Conservation (phyloP, 805 yeast species). For the Metschnikowia vanudenii region DNA sequence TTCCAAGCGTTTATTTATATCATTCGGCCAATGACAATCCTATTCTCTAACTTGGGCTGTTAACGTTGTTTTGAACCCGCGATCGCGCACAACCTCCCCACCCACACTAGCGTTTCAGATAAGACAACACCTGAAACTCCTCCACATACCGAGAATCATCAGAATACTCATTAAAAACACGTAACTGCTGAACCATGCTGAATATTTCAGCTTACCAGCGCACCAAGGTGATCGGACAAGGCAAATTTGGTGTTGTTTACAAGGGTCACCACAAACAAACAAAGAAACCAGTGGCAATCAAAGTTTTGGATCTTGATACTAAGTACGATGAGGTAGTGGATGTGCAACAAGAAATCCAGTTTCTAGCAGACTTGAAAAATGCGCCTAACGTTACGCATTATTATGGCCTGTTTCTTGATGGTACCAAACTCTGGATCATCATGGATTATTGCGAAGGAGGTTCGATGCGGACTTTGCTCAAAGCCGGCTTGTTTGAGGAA, state of each 20-base stretch:
- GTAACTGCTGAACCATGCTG: constrained; percentile 10
- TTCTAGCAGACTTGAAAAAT: constrained; percentile 74
- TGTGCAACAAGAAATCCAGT: constrained; percentile 89
- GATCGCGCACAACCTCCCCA: not conserved
- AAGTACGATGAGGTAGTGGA: constrained; percentile 92
- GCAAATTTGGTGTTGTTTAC: constrained; percentile 95
- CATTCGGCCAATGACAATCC: not conserved
- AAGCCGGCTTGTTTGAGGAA: constrained; percentile 88
- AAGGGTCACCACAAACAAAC: constrained; percentile 74
- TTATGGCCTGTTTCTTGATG: constrained; percentile 82
- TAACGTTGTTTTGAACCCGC: not conserved
- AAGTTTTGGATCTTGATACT: constrained; percentile 87
- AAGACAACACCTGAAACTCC: not conserved
- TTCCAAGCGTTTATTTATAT: too few species aligned
- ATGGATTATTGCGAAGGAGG: constrained; percentile 99
- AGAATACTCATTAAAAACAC: not conserved
- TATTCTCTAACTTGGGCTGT: not conserved
- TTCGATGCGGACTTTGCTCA: constrained; percentile 76
- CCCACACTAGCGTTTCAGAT: not conserved
- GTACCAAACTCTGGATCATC: constrained; percentile 92
- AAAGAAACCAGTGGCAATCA: constrained; percentile 84
- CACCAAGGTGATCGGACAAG: constrained; percentile 90
- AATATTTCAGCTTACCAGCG: constrained; percentile 51
- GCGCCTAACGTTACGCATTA: constrained; percentile 93
- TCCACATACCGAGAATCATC: not conserved